These are phyloP conservation scores for Allomyces javanicus DNA, from an alignment of 192 early-diverging fungal species.

Conservation along the genomic window DNA sequence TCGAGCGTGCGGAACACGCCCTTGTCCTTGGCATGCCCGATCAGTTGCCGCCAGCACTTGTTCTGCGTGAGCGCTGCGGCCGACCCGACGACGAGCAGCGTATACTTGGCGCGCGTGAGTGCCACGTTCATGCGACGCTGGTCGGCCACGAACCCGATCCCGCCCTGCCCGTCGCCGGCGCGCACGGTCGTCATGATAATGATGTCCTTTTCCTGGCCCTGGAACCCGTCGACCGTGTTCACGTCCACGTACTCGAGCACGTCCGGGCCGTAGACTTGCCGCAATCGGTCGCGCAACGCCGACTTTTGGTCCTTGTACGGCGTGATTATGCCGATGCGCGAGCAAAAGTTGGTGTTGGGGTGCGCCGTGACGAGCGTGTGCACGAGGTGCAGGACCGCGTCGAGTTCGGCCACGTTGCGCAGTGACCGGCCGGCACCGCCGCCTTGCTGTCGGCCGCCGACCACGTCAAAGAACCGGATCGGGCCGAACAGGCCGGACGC, in stretches of 20 bases:
- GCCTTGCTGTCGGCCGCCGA: slow-evolving; percentile 37
- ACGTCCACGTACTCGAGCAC: slow-evolving; percentile 62
- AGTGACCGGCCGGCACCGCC: slow-evolving; percentile 38
- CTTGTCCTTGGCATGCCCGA: slow-evolving; percentile 40
- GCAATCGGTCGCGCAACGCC: slow-evolving; percentile 46
- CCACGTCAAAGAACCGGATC: slow-evolving; percentile 57
- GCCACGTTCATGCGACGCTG: slow-evolving; percentile 79
- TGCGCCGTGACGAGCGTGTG: slow-evolving; percentile 35
- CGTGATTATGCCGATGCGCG: slow-evolving; percentile 69
- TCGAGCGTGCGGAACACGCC: slow-evolving; percentile 4
- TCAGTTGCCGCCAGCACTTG: slow-evolving; percentile 49
- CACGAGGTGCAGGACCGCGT: slow-evolving; percentile 49
- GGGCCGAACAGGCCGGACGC: slow-evolving; percentile 31
- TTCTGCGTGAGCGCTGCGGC: slow-evolving; percentile 33
- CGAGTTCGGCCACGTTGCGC: slow-evolving; percentile 60
- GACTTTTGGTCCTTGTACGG: slow-evolving; percentile 76
- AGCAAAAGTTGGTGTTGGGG: slow-evolving; percentile 37
- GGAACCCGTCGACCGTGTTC: slow-evolving; percentile 93
- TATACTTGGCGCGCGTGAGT: slow-evolving; percentile 63
- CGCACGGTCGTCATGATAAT: slow-evolving; percentile 91
- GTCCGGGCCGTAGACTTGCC: slow-evolving; percentile 30
- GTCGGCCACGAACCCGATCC: slow-evolving; percentile 68
- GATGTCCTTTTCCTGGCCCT: slow-evolving; percentile 93
- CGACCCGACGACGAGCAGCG: slow-evolving; percentile 66
- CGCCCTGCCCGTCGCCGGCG: slow-evolving; percentile 15